A percentile compares a stretch with the other conserved stretches of the same genome.
Conservation (phyloP, 1,284 basidiomycete genomes). For the Rhodotorula sp. region DNA sequence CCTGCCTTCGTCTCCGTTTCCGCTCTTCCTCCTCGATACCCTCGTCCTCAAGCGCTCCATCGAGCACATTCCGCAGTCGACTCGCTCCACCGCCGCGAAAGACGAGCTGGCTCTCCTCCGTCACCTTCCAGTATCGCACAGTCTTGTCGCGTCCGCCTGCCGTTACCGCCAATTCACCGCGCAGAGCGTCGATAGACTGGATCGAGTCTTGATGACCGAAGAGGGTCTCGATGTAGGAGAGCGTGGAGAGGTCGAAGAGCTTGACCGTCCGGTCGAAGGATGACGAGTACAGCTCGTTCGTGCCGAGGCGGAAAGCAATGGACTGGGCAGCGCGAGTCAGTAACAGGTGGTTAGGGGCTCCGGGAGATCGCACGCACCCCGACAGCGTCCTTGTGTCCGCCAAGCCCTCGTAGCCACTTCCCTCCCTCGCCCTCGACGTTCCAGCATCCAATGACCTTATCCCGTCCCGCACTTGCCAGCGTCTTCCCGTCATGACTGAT, state of each 20-base stretch:
- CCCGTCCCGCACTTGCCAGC: slow-evolving; percentile 82
- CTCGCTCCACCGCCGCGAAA: slow-evolving; percentile 88
- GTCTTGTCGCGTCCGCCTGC: slow-evolving; percentile 90
- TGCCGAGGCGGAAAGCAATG: slow-evolving; percentile 77
- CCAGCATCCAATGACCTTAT: slow-evolving; percentile 79
- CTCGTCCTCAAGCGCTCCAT: slow-evolving; percentile 68
- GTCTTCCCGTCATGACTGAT: slow-evolving; percentile 80
- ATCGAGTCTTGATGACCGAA: slow-evolving; percentile 96
- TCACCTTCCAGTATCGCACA: slow-evolving; percentile 92
- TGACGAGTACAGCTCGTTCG: slow-evolving; percentile 78
- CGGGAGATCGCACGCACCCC: slow-evolving; percentile 59
- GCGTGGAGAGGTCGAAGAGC: slow-evolving; percentile 77
- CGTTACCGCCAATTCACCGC: slow-evolving; percentile 79
- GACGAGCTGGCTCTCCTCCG: slow-evolving; percentile 92
- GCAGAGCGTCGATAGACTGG: slow-evolving; percentile 71
- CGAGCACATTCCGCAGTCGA: slow-evolving; percentile 71
- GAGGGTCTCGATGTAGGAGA: slow-evolving; percentile 92
- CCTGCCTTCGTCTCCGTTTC: slow-evolving; percentile 47
- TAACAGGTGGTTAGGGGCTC: slow-evolving; percentile 19
- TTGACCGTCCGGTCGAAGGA: slow-evolving; percentile 91
- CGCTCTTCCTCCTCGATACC: slow-evolving; percentile 55
- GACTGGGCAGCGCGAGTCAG: slow-evolving; percentile 54
- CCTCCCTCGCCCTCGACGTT: slow-evolving; percentile 61
- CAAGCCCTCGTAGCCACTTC: slow-evolving; percentile 73
- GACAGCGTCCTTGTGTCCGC: slow-evolving; percentile 80